Evolutionary conservation across 2,329 filamentous ascomycete genomes (phyloP), one percentile per base, ranked within the genome.

Genomic region (Penicillium sp.): DNA sequence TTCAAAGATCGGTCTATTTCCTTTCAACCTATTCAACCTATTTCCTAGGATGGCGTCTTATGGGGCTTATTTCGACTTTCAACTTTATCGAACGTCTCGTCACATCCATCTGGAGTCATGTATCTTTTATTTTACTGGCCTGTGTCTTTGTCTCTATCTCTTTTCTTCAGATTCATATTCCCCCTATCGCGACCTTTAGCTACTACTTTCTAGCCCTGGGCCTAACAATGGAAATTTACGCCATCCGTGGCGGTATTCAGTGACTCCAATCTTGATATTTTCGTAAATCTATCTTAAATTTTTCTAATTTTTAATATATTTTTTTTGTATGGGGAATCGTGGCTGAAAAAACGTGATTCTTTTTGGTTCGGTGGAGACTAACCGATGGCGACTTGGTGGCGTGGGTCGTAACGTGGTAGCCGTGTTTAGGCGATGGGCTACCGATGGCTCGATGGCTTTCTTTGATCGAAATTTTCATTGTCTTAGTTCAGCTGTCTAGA

Each of bases 161-260:
- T 29, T 49, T 46, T 44, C 18, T 31, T 47, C 45, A 41, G 23
- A 37, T 48, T 42, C 56, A 56, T 41, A 60, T 60, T 57, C 57
- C 57, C 51, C 55, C 51, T 35, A 45, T 56, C 49, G 51, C 45
- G 52, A 49, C 46, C 52, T 51, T 46, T 49, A 26, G 53, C 54
- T 61, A 63, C 60, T 63, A 63, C 59, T 63, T 61, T 15, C 59
- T 63, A 63, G 60, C 51, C 35, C 35, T 54, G 50, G 50, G 50
- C 45, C n/a, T 49, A 40, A 53, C 55, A 59, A 56, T 61, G 53
- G 35, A 57, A 53, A 14, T 33, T 9, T 9, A 25, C 35, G 22
- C n/a, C 27, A 26, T 20, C 18, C 20, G 25, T 35, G 14, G 20
- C 35, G 31, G 31, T 47, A 35, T 47, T 49, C 46, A 49, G n/a